A percentile compares a stretch with the other conserved stretches of the same genome.
Conservation (phyloP, 2,329 filamentous ascomycete genomes). For the Erysiphe pulchra region DNA sequence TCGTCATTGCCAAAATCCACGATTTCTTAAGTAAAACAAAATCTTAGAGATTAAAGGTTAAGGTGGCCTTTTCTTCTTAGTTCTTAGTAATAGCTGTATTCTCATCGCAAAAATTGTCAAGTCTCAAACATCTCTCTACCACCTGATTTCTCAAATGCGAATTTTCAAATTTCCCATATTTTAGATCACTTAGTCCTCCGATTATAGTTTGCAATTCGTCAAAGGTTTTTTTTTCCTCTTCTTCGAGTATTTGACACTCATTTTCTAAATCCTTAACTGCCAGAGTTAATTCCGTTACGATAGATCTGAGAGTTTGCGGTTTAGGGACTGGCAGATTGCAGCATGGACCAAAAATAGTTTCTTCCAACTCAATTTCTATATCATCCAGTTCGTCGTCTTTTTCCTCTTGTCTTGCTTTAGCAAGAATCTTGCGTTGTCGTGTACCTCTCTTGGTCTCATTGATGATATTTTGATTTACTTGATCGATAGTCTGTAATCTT, state of each 20-base stretch:
- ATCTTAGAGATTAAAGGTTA: too few species aligned
- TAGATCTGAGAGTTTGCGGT: constrained; percentile 33
- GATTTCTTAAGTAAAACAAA: too few species aligned
- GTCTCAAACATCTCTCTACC: constrained; percentile 34
- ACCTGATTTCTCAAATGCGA: constrained; percentile 37
- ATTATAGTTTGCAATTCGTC: constrained; percentile 37
- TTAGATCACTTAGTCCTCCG: constrained; percentile 53
- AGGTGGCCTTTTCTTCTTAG: too few species aligned
- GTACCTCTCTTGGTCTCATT: constrained; percentile 36
- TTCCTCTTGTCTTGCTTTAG: constrained; percentile 24
- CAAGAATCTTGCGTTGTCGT: constrained; percentile 29
- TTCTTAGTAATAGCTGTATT: too few species aligned
- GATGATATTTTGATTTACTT: constrained; percentile 36
- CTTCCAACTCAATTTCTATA: constrained; percentile 36
- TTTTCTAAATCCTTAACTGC: constrained; percentile 39
- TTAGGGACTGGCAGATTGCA: constrained; percentile 20
- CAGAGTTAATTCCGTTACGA: constrained; percentile 42
- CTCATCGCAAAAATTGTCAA: constrained; percentile 19
- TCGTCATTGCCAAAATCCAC: too few species aligned
- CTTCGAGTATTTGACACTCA: constrained; percentile 38
- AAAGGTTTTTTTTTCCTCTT: constrained; percentile 34
- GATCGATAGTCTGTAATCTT: constrained; percentile 41
- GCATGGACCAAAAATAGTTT: constrained; percentile 29
- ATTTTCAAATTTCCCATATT: constrained; percentile 52
- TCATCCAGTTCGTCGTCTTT: constrained; percentile 24